Evolutionary conservation across 73 alveolate genomes (phyloP).

Genomic region (Stentor roeselii): DNA sequence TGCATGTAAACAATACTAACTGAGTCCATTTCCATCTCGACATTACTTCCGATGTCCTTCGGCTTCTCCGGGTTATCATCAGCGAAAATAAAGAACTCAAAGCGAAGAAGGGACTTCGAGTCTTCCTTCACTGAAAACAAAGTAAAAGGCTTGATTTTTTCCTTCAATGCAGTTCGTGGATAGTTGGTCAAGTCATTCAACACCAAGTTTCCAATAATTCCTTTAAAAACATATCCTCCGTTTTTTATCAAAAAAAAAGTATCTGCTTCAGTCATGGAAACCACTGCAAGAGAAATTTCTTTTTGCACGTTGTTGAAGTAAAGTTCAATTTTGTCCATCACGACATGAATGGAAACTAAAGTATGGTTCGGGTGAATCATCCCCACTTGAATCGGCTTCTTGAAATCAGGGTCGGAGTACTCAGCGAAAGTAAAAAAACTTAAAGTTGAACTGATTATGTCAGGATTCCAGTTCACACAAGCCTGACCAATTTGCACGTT

Average conservation of each 20-base stretch:
- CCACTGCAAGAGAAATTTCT: not conserved
- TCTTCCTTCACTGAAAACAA: not conserved
- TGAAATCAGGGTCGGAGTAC: not conserved
- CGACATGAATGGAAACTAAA: not conserved
- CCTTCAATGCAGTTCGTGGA: constrained; percentile 10
- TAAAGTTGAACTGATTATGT: not conserved
- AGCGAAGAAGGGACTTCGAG: constrained; percentile 1
- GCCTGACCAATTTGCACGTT: not conserved
- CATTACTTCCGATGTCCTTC: not conserved
- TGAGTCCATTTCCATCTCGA: constrained; percentile 14
- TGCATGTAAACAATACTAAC: constrained; percentile 1
- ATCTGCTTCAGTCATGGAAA: not conserved
- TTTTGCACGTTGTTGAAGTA: constrained; percentile 12
- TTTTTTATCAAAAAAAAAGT: not conserved
- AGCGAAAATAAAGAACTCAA: not conserved
- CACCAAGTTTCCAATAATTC: not conserved
- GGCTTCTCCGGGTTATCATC: constrained; percentile 26
- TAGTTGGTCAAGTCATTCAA: constrained; percentile 4
- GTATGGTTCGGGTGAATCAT: not conserved
- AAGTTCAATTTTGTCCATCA: not conserved
- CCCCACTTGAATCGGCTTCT: not conserved
- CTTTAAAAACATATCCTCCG: not conserved
- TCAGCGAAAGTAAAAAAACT: constrained; percentile 11
- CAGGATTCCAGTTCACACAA: constrained; percentile 12
- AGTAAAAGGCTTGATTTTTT: not conserved